Evolutionary conservation across 2,329 filamentous ascomycete species (phyloP).

Genomic region (Hirsutella minnesotensis): DNA sequence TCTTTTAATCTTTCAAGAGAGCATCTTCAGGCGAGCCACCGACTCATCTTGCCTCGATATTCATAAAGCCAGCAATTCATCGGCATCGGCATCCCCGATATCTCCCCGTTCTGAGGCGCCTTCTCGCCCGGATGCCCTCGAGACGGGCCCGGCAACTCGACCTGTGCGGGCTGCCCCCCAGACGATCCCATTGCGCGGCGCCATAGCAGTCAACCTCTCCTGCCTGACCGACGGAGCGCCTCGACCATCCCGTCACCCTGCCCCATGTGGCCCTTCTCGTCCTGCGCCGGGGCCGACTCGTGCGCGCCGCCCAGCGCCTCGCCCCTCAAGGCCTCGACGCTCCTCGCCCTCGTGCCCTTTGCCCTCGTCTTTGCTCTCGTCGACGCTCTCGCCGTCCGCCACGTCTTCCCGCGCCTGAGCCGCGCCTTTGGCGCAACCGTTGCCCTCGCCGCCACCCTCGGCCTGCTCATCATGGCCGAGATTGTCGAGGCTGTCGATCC

Average conservation of each 20-base stretch:
- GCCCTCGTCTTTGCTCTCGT: slow-evolving; percentile 56
- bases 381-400: slow-evolving; percentile 49
- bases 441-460: slow-evolving; percentile 64
- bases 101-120: no score
- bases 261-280: slow-evolving; percentile 27
- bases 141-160: slow-evolving; percentile 5
- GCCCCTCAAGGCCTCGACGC: slow-evolving; percentile 29
- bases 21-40: no score
- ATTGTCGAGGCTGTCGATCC: slow-evolving; percentile 65
- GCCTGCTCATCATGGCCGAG: slow-evolving; percentile 72
- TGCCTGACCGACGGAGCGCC: background rate
- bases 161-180: background rate
- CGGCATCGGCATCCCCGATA: no score
- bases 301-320: slow-evolving; percentile 32
- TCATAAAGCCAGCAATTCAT: no score
- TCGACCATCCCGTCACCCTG: background rate
- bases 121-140: background rate
- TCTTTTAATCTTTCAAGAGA: no score
- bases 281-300: slow-evolving; percentile 42
- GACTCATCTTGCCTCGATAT: no score
- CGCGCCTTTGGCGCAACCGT: slow-evolving; percentile 62
- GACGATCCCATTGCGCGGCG: background rate
- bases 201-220: no score
- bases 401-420: slow-evolving; percentile 63
- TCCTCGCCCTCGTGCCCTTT: slow-evolving; percentile 58